Conservation (phyloP, 805 yeast genomes). For the Zygosaccharomyces rouxii region DNA sequence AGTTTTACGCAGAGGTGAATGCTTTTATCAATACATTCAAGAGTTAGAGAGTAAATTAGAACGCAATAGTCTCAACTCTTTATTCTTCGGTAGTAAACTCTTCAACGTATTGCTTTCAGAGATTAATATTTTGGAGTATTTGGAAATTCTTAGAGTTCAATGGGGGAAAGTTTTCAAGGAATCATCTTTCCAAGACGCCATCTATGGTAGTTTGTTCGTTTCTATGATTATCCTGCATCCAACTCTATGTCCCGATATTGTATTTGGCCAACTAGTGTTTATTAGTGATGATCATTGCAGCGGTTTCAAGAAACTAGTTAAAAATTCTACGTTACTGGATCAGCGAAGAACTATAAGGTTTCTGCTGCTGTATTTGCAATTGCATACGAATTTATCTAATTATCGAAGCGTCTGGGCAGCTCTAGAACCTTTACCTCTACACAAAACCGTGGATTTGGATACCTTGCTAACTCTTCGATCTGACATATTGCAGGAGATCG, state of each 20-base stretch:
- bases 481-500: slow-evolving; percentile 14
- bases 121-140: slow-evolving; percentile 20
- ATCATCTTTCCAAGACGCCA: neutral
- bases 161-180: slow-evolving; percentile 17
- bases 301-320: slow-evolving; percentile 11
- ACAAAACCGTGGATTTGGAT: slow-evolving; percentile 10
- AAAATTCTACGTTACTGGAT: slow-evolving; percentile 13
- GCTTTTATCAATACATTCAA: slow-evolving; percentile 17
- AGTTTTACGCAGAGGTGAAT: slow-evolving; percentile 9
- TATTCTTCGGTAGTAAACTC: slow-evolving; percentile 34
- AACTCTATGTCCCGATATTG: slow-evolving; percentile 11
- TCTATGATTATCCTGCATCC: slow-evolving; percentile 22
- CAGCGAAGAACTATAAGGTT: slow-evolving; percentile 16
- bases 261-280: slow-evolving; percentile 23
- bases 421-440: slow-evolving; percentile 12
- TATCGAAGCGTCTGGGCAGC: slow-evolving; percentile 11
- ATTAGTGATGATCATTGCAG: slow-evolving; percentile 7
- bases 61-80: slow-evolving; percentile 15
- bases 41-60: slow-evolving; percentile 6
- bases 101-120: slow-evolving; percentile 24
- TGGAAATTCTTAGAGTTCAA: slow-evolving; percentile 20
- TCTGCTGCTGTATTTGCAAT: slow-evolving; percentile 22
- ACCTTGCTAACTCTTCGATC: slow-evolving; percentile 17
- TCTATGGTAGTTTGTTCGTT: slow-evolving; percentile 14
- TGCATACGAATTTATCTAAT: slow-evolving; percentile 9